phyloP scores from a whole-genome alignment of 257 asterid species.

The Solanum corneliomulleri region DNA sequence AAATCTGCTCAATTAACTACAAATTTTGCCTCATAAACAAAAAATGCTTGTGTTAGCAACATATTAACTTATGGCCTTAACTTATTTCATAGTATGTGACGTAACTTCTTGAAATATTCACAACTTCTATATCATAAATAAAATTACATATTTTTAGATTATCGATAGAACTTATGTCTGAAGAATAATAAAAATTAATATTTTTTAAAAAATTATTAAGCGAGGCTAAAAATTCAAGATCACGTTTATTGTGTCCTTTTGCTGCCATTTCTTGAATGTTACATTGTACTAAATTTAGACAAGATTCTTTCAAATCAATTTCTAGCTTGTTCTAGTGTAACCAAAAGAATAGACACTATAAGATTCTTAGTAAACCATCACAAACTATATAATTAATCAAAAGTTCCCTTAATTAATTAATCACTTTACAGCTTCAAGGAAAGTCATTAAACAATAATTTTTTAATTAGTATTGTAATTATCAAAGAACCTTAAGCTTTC shows the following conservation, averaged over 20 bases:
- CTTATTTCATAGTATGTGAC: too few species aligned
- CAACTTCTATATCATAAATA: not conserved
- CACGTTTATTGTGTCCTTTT: not conserved
- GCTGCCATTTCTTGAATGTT: not conserved
- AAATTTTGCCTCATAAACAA: not conserved
- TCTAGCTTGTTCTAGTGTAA: not conserved
- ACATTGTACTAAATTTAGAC: not conserved
- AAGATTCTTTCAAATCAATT: not conserved
- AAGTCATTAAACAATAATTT: not conserved
- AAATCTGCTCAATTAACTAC: not conserved
- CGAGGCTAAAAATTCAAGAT: not conserved
- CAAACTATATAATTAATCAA: not conserved
- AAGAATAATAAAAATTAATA: not conserved
- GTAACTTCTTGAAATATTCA: not conserved
- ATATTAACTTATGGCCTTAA: not conserved
- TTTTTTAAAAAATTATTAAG: fast-evolving
- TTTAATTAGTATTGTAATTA: not conserved
- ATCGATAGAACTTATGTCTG: not conserved
- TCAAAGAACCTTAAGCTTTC: not conserved
- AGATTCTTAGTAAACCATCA: not conserved
- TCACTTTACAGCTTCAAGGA: not conserved
- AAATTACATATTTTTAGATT: not conserved
- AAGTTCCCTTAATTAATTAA: not conserved
- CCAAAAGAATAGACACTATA: not conserved
- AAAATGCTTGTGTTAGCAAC: not conserved